These are phyloP conservation scores for Cyanophora paradoxa DNA, from an alignment of 78 protist genomes.

Conservation along the genomic window DNA sequence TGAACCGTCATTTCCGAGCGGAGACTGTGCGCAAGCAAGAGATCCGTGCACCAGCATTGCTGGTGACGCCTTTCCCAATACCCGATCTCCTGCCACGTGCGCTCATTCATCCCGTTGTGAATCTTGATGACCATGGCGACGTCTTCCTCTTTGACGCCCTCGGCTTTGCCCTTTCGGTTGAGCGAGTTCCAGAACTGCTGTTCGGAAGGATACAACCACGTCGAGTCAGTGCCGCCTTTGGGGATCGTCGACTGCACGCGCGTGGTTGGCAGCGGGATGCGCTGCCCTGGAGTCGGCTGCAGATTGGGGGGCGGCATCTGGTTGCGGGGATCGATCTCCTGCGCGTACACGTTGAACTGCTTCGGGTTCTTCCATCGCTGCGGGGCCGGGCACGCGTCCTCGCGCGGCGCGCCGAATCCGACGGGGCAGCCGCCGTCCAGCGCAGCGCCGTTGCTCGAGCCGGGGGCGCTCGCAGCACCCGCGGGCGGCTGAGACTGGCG, in stretches of 20 bases:
- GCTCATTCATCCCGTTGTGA: conserved; percentile 34
- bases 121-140: conserved; percentile 9
- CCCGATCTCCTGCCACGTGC: conserved; percentile 5
- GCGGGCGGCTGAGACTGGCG: no score
- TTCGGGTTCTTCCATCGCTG: no score
- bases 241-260: conserved; percentile 32
- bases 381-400: no score
- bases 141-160: background rate
- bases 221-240: conserved; percentile 1
- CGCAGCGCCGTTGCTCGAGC: no score
- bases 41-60: no score
- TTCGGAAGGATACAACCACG: conserved; percentile 28
- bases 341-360: no score
- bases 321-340: background rate
- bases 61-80: conserved; percentile 4
- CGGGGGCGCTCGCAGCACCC: no score
- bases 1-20: no score
- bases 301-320: conserved; percentile 8
- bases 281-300: conserved; percentile 16
- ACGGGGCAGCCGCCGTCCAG: no score
- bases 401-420: no score
- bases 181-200: conserved; percentile 35
- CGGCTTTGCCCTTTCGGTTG: conserved; percentile 18
- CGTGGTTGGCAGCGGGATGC: background rate
- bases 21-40: no score